Evolutionary conservation across 768 basidiomycete genomes (phyloP), one percentile per base, ranked within the genome.

Genomic region (Kondoa subrosea): DNA sequence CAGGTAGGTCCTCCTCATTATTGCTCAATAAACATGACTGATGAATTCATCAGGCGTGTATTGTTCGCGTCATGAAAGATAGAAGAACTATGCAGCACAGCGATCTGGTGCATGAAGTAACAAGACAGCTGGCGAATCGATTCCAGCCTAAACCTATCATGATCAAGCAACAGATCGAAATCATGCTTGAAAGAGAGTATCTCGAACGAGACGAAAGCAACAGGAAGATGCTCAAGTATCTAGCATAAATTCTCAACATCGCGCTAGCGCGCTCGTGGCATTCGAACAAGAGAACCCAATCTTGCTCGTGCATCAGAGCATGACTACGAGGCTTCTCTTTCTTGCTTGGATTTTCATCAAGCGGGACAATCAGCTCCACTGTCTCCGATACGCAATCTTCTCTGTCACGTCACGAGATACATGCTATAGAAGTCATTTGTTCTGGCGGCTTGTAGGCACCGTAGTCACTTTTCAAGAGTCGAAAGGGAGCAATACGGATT

Each of bases 31-130:
- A 21, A 56, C 29, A 57, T 17, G 0, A 31, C 2, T 59, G 34
- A 32, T 40, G 58, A 17, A 32, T 16, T 61, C 2, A 1, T 70
- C n/a, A 99, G 92, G 95, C 95, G 1, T 96, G 90, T 74, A 87
- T 97, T 70, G 95, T 99, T 29, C 85, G 95, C 33, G 85, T 96
- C 31, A 97, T 99, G 93, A 97, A 97, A 78, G 86, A 90, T 75
- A 81, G 91, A 66, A 96, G 96, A 76, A 82, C 83, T 66, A 85
- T 97, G 85, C 78, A 81, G 3, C 90, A 96, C 74, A 89, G 85
- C 68, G 89, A 91, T 67, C 82, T 99, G 16, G 81, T 96, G 69
- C 87, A 86, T 72, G 92, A 97, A 77, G 90, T 91, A 34, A 89
- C 89, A 58, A 83, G 85, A 26, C 93, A 96, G 72, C 78, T 99